phyloP scores from a whole-genome alignment of 2,329 filamentous ascomycete species.

The Fusarium dimerum region DNA sequence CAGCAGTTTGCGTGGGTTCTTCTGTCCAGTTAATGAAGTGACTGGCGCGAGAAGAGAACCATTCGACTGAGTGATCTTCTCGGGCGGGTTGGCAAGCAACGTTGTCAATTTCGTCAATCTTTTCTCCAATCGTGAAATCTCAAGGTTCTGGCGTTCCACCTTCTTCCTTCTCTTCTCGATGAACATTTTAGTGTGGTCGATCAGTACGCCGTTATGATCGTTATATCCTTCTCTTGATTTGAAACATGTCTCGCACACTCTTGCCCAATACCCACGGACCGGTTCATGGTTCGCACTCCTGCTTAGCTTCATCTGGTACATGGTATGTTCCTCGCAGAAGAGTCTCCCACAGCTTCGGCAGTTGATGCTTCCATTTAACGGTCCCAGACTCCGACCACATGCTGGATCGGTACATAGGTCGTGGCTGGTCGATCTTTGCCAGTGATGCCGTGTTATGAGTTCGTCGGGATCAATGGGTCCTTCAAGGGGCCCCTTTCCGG shows the following conservation, averaged over 20 bases:
- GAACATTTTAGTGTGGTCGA: slow-evolving; percentile 75
- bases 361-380: slow-evolving; percentile 82
- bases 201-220: slow-evolving; percentile 72
- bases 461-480: slow-evolving; percentile 76
- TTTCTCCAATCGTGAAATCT: slow-evolving; percentile 89
- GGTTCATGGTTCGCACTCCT: slow-evolving; percentile 88
- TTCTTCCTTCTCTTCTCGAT: slow-evolving; percentile 69
- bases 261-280: slow-evolving; percentile 85
- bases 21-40: slow-evolving; percentile 64
- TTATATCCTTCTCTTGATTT: slow-evolving; percentile 96
- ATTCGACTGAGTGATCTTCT: slow-evolving; percentile 56
- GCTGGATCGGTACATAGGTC: slow-evolving; percentile 86
- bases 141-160: slow-evolving; percentile 82
- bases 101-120: slow-evolving; percentile 87
- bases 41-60: slow-evolving; percentile 61
- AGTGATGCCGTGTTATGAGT: slow-evolving; percentile 82
- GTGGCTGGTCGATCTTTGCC: slow-evolving; percentile 74
- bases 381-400: slow-evolving; percentile 78
- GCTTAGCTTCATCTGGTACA: slow-evolving; percentile 99
- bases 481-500: slow-evolving; percentile 45
- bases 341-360: slow-evolving; percentile 90
- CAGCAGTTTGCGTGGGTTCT: slow-evolving; percentile 74
- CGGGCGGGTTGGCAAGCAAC: slow-evolving; percentile 73
- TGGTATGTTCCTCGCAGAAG: slow-evolving; percentile 97
- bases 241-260: slow-evolving; percentile 98